Percentiles rank a stretch among this genome's conserved stretches.
Conservation (phyloP, 345 rosid genomes). For the Eucalyptus cloeziana region DNA sequence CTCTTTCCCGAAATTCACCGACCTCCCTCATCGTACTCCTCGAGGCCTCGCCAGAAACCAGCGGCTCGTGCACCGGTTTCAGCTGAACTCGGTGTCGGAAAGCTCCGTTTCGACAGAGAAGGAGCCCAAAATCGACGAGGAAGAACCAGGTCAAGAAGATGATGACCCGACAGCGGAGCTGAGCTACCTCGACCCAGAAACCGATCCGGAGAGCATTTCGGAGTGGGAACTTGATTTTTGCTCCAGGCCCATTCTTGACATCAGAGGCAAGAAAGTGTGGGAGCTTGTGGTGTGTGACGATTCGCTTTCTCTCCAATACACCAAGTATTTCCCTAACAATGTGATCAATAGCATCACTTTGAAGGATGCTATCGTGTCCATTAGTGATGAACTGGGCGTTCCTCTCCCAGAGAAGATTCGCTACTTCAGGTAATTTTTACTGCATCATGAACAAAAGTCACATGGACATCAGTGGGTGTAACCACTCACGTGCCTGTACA, state of each 20-base stretch:
- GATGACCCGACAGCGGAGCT: conserved; percentile 76
- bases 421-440: conserved; percentile 54
- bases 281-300: conserved; percentile 87
- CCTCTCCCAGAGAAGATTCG: conserved; percentile 72
- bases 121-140: conserved; percentile 12
- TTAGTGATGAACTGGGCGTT: conserved; percentile 56
- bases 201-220: conserved; percentile 56
- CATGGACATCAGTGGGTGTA: neutral
- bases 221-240: conserved; percentile 97
- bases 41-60: neutral
- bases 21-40: conserved; percentile 5
- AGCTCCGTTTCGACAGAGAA: conserved; percentile 45
- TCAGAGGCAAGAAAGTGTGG: conserved; percentile 88
- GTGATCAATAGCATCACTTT: conserved; percentile 85
- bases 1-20: conserved; percentile 20
- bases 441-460: neutral
- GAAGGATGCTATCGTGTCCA: conserved; percentile 59
- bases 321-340: conserved; percentile 84
- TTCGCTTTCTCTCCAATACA: conserved; percentile 79
- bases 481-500: neutral
- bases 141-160: conserved; percentile 6
- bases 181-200: conserved; percentile 68
- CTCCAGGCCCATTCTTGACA: conserved; percentile 86
- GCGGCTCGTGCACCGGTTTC: conserved; percentile 15
- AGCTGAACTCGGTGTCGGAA: conserved; percentile 20